Conservation (phyloP, 2,329 filamentous ascomycete species). For the Fusarium palustre region DNA sequence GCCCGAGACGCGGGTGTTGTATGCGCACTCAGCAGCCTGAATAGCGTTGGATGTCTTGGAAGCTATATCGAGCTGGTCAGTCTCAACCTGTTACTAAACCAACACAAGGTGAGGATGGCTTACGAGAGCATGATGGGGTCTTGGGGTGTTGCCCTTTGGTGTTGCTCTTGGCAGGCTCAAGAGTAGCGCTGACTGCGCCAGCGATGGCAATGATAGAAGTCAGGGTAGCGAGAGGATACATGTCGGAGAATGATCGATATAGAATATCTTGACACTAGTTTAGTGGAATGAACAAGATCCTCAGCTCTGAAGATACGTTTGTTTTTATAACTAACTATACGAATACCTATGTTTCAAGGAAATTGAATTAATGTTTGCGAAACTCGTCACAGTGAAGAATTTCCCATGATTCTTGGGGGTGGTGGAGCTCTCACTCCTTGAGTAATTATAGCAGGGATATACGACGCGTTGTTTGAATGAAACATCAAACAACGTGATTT, state of each 20-base stretch:
- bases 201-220: slow-evolving; percentile 38
- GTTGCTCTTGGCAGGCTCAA: slow-evolving; percentile 43
- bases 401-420: neutral
- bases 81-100: rapidly evolving
- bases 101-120: neutral
- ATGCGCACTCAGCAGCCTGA: slow-evolving; percentile 44
- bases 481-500: slow-evolving; percentile 15
- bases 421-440: slow-evolving; percentile 18
- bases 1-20: slow-evolving; percentile 45
- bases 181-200: slow-evolving; percentile 40
- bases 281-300: neutral
- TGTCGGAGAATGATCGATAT: slow-evolving; percentile 7
- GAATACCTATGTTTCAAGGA: slow-evolving; percentile 26
- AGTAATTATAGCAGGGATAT: slow-evolving; percentile 15
- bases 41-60: slow-evolving; percentile 43
- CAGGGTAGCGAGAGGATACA: slow-evolving; percentile 40
- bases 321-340: slow-evolving; percentile 16
- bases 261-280: neutral
- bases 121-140: slow-evolving; percentile 38
- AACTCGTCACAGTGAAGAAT: slow-evolving; percentile 24
- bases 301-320: neutral
- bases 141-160: slow-evolving; percentile 43
- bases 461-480: neutral
- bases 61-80: slow-evolving; percentile 8
- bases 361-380: slow-evolving; percentile 26